Evolutionary conservation across 2,329 filamentous ascomycete genomes (phyloP).

Genomic region (Rosellinia necatrix): DNA sequence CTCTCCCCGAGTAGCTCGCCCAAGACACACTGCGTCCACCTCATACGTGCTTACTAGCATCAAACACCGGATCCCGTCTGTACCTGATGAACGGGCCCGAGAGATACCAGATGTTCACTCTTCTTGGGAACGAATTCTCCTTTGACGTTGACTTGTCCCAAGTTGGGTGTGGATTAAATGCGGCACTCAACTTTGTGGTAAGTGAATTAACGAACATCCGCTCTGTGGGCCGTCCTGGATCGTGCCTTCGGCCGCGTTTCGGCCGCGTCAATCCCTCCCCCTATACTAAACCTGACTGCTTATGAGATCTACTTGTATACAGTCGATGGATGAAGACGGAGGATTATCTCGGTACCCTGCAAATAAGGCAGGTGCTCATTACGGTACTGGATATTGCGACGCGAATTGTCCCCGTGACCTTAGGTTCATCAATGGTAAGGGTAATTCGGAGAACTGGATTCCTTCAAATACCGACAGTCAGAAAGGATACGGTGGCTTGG

Average conservation of each 20-base stretch:
- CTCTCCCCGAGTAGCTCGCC: too few species aligned
- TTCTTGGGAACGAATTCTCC: conserved; percentile 63
- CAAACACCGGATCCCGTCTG: conserved; percentile 48
- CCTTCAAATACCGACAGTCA: conserved; percentile 52
- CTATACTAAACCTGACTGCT: too few species aligned
- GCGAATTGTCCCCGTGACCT: conserved; percentile 52
- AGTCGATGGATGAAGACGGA: too few species aligned
- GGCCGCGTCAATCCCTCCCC: too few species aligned
- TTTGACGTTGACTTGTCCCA: conserved; percentile 67
- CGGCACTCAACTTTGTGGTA: conserved; percentile 58
- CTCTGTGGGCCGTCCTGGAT: too few species aligned
- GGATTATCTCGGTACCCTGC: too few species aligned
- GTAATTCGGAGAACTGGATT: conserved; percentile 52
- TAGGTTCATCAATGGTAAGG: conserved; percentile 56
- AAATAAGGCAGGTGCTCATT: conserved; percentile 54
- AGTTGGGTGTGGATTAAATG: conserved; percentile 63
- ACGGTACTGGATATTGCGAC: conserved; percentile 61
- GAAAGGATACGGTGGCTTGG: conserved; percentile 51
- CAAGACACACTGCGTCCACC: too few species aligned
- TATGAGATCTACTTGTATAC: too few species aligned
- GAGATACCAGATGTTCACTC: conserved; percentile 61
- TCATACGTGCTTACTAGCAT: neutral
- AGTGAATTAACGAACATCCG: too few species aligned
- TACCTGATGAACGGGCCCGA: conserved; percentile 60
- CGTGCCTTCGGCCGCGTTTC: too few species aligned